Conservation (phyloP, 495 filamentous ascomycete species). For the Penicillium chermesinum region DNA sequence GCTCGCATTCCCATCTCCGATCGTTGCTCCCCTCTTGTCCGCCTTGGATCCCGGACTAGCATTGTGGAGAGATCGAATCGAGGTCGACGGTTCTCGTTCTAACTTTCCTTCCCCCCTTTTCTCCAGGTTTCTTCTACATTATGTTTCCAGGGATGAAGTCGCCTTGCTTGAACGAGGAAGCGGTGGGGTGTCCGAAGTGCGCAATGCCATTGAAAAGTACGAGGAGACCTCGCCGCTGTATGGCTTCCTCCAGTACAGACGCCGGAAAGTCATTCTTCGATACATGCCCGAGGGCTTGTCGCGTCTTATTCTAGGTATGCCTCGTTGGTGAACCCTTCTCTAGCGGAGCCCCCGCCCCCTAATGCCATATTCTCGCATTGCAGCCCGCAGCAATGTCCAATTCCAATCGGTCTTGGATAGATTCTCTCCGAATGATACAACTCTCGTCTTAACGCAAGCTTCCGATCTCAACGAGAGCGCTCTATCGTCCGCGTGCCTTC, state of each 20-base stretch:
- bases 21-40: neutral
- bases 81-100: neutral
- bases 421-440: conserved; percentile 82
- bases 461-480: conserved; percentile 82
- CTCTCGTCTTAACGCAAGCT: conserved; percentile 63
- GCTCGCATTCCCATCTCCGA: neutral
- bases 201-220: conserved; percentile 70
- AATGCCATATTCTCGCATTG: neutral
- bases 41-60: neutral
- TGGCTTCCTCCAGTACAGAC: conserved; percentile 84
- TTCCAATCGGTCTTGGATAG: conserved; percentile 81
- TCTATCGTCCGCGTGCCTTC: conserved; percentile 79
- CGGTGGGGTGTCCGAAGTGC: conserved; percentile 80
- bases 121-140: conserved; percentile 88
- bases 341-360: neutral
- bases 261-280: conserved; percentile 86
- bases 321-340: conserved; percentile 1
- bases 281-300: conserved; percentile 89
- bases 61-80: neutral
- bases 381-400: conserved; percentile 91
- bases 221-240: conserved; percentile 82
- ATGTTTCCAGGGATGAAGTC: conserved; percentile 82
- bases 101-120: conserved; percentile 6
- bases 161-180: conserved; percentile 71
- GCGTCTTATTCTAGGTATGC: conserved; percentile 80